Percentiles rank a stretch among this genome's conserved stretches.
Conservation (phyloP, 2,329 filamentous ascomycete genomes). For the Alternaria sp. region DNA sequence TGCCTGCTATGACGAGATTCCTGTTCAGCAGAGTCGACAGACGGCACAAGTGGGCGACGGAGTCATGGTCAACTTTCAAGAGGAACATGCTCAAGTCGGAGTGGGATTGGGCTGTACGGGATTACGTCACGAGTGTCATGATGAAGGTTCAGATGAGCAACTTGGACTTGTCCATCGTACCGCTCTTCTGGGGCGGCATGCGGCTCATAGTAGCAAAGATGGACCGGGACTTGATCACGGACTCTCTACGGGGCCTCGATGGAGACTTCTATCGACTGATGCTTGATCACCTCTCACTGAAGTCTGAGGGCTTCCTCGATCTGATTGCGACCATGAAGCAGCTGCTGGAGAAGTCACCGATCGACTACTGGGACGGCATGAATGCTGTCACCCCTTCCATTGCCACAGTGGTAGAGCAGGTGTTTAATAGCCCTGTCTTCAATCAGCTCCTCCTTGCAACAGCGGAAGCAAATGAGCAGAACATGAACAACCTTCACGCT, state of each 20-base stretch:
- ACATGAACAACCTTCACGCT: conserved; percentile 63
- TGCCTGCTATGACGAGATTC: conserved; percentile 85
- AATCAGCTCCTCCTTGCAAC: conserved; percentile 63
- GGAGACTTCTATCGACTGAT: conserved; percentile 67
- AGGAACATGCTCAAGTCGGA: conserved; percentile 71
- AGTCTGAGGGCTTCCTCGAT: conserved; percentile 64
- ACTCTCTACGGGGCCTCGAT: conserved; percentile 80
- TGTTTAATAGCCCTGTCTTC: conserved; percentile 75
- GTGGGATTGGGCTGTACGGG: conserved; percentile 87
- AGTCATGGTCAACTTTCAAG: conserved; percentile 71
- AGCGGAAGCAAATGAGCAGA: conserved; percentile 54
- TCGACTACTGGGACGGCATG: conserved; percentile 88
- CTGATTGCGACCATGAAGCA: conserved; percentile 73
- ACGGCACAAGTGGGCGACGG: conserved; percentile 70
- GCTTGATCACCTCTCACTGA: conserved; percentile 67
- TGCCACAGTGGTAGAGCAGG: conserved; percentile 79
- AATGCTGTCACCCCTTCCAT: conserved; percentile 81
- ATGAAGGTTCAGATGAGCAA: conserved; percentile 64
- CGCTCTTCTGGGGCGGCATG: conserved; percentile 80
- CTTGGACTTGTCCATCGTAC: conserved; percentile 61
- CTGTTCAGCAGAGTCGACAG: conserved; percentile 75
- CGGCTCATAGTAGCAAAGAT: conserved; percentile 75
- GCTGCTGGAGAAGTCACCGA: conserved; percentile 76
- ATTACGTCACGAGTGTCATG: conserved; percentile 72
- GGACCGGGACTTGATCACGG: conserved; percentile 74